phyloP scores from a whole-genome alignment of 176 grass and related monocot species.

The Oryza coarctata region DNA sequence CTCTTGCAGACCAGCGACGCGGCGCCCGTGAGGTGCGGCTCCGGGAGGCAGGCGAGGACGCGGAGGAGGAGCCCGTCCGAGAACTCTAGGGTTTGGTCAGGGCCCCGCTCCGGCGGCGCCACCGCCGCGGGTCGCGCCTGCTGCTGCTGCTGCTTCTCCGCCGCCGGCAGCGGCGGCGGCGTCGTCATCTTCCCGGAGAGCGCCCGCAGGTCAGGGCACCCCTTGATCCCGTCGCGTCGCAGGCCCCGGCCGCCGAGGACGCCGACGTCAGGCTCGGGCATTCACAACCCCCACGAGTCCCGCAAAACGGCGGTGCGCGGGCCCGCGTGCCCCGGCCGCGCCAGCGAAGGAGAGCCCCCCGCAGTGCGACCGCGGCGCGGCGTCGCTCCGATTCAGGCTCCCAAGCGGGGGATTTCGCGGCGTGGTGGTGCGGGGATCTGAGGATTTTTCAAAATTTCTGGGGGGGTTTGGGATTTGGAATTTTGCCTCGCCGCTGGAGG shows the following conservation, averaged over 20 bases:
- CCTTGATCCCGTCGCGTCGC: conserved; percentile 29
- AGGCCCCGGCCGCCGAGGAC: conserved; percentile 24
- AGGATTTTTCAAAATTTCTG: conserved; percentile 10
- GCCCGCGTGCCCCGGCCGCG: conserved; percentile 19
- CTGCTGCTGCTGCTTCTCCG: not conserved
- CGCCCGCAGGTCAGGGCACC: conserved; percentile 45
- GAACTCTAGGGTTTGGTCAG: conserved; percentile 55
- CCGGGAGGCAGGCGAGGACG: conserved; percentile 58
- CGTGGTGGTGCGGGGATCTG: conserved; percentile 19
- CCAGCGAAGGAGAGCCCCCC: not conserved
- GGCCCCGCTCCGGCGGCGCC: conserved; percentile 23
- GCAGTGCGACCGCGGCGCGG: not conserved
- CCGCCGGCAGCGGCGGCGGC: not conserved
- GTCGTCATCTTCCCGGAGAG: conserved; percentile 7
- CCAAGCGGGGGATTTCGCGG: not conserved
- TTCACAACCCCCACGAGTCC: conserved; percentile 28
- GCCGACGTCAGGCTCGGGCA: conserved; percentile 33
- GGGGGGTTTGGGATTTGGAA: conserved; percentile 31
- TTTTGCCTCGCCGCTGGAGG: not conserved
- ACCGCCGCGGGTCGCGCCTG: conserved; percentile 24
- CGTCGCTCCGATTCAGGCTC: not conserved
- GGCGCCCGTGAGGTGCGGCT: conserved; percentile 43
- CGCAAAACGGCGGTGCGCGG: not conserved
- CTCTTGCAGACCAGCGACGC: conserved; percentile 82
- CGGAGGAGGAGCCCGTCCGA: conserved; percentile 62